Conservation (phyloP, 106 monocot species). For the Platanthera zijinensis region DNA sequence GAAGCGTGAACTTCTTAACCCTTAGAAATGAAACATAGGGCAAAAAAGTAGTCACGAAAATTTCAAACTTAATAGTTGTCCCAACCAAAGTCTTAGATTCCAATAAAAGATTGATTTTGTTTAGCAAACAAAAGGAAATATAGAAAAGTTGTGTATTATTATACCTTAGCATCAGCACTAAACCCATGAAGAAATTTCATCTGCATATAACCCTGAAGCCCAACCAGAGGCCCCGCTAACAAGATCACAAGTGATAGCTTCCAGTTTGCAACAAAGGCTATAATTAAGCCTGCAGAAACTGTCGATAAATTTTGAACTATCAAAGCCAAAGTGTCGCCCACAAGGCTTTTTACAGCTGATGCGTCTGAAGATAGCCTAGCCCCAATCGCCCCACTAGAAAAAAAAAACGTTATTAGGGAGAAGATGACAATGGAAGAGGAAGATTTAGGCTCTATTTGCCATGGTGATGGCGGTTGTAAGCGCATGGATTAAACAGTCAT, state of each 20-base stretch:
- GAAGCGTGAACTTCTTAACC: no score
- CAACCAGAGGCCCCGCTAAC: constrained; percentile 51
- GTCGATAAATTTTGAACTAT: constrained; percentile 34
- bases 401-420: neutral
- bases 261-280: constrained; percentile 66
- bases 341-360: constrained; percentile 40
- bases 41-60: no score
- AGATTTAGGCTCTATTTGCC: no score
- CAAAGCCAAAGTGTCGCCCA: constrained; percentile 47
- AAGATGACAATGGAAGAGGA: no score
- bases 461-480: neutral
- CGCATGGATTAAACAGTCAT: neutral
- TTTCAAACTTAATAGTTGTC: no score
- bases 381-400: constrained; percentile 55
- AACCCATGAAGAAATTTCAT: constrained; percentile 56
- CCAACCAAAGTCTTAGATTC: no score
- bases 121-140: neutral
- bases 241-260: constrained; percentile 42
- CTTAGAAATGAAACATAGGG: no score
- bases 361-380: constrained; percentile 67
- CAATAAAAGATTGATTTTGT: neutral
- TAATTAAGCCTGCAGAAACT: constrained; percentile 26
- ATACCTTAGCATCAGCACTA: constrained; percentile 72
- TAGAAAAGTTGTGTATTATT: neutral
- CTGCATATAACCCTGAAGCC: constrained; percentile 57